Base-by-base conservation (phyloP, 1,284 basidiomycete genomes). In the Pseudozyma sp. region DNA sequence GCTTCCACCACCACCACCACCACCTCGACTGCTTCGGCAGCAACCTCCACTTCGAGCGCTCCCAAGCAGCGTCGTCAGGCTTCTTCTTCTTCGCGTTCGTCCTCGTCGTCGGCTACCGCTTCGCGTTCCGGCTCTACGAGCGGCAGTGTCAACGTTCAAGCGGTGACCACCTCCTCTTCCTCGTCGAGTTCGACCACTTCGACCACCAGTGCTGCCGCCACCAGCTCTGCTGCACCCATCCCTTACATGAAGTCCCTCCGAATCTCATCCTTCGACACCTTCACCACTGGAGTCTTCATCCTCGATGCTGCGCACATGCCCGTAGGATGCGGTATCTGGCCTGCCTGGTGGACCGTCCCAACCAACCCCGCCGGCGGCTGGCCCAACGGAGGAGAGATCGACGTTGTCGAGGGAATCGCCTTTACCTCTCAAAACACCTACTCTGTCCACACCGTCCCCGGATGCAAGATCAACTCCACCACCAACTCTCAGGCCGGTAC, bases 311-410 rank as follows among this genome's bases (percentile, higher is more conserved):
- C 57, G 1, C 71, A 74, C 65, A 70, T 77, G 65, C 77, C 77
- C 0, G 67, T 68, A 0, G 79, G 79, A 0, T 81, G 79, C 45
- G 77, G 69, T 60, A 50, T 54, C 17, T 83, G 81, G 81, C 81
- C 81, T 1, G 77, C 81, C 2, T 77, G 81, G 49, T 83, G 81
- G 81, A 75, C 78, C 10, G 52, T 66, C 1, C 66, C 66, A 7
- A 61, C 63, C 43, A 67, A 74, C 40, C 56, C 65, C 5, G 37
- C 59, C 14, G 72, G 72, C 2, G 67, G 67, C 4, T 81, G 80
- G 80, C 80, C 80, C 11, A 62, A 68, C 42, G 76, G 78, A 11
- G 80, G 80, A 5, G 80, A 81, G 49, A 75, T 81, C 44, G 80
- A 81, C 62, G 55, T 81, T 17, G 65, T 81, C 29, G 80, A 81